These are phyloP conservation scores for Schizochytrium sp. DNA, from an alignment of 108 stramenopile genomes.

Conservation along the genomic window DNA sequence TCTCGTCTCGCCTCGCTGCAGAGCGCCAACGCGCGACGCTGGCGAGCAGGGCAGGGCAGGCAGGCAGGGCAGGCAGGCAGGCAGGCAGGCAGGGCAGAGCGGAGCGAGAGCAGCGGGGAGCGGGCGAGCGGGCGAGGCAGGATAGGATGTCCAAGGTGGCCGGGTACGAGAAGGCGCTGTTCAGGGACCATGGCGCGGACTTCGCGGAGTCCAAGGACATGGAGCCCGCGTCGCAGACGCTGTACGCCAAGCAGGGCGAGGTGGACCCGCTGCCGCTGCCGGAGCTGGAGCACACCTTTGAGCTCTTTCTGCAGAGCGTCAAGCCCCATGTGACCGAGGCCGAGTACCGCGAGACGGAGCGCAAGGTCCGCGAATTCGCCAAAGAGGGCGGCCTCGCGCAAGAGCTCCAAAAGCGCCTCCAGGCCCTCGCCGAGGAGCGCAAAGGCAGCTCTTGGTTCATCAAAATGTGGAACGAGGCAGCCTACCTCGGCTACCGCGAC, in stretches of 20 bases:
- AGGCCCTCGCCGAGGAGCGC: slow-evolving; percentile 22
- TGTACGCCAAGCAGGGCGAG: slow-evolving; percentile 17
- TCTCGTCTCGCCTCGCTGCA: no score
- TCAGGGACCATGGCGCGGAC: slow-evolving; percentile 15
- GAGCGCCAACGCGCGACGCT: no score
- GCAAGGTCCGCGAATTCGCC: background rate
- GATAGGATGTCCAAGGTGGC: background rate
- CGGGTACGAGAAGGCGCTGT: slow-evolving; percentile 13
- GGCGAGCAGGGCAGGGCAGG: background rate
- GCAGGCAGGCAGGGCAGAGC: no score
- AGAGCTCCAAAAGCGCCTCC: slow-evolving; percentile 22
- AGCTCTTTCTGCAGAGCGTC: background rate
- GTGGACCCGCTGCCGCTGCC: slow-evolving; percentile 15
- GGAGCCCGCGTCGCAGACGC: background rate
- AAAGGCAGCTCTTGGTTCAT: slow-evolving; percentile 33
- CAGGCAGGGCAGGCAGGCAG: no score
- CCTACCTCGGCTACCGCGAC: slow-evolving; percentile 33
- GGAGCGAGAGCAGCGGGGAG: background rate
- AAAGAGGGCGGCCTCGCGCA: slow-evolving; percentile 24
- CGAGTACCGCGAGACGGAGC: slow-evolving; percentile 15
- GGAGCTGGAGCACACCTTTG: slow-evolving; percentile 10
- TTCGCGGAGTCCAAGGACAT: background rate
- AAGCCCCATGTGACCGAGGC: background rate
- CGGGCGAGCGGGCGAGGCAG: background rate
- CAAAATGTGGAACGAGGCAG: slow-evolving; percentile 33